Evolutionary conservation across 1,284 basidiomycete genomes (phyloP), one percentile per base, ranked within the genome.

Genomic region (Pseudozyma tsukubaensis): DNA sequence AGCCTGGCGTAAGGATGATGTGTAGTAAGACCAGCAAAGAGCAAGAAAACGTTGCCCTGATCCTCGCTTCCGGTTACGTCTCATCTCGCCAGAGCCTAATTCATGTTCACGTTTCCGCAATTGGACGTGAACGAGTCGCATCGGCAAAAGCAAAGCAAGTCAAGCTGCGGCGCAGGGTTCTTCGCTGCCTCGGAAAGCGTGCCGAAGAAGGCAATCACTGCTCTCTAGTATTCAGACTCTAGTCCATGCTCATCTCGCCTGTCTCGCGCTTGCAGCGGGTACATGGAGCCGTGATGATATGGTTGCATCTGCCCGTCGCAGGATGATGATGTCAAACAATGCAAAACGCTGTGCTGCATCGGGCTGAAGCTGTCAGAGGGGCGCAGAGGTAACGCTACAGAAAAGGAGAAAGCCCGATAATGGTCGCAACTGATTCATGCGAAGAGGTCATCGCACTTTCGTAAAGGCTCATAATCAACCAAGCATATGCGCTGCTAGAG

Each of bases 371-470:
- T 29, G 42, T 16, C 29, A 35, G 16, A 29, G n/a, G 32, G 48
- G 48, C 34, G 48, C 13, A 29, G 24, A 29, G 24, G 24, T 29
- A 29, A 29, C 24, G 24, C 24, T 29, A 3, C 3, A 29, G 6
- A 6, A 29, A 29, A 29, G 6, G 24, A 29, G 3, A 29, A 29
- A 29, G 24, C 24, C 24, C 24, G 24, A 29, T 29, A 36, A 8
- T 52, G 21, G 16, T 49, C 16, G 34, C 16, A 49, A 13, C 34
- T 42, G 24, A 29, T 53, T 53, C 51, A 53, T 53, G 51, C 51
- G 52, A n/a, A 29, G 29, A 54, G 52, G 52, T 54, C 52, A 54
- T 45, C n/a, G 32, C 29, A 34, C 52, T 29, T 54, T 24, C n/a
- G n/a, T n/a, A n/a, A n/a, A n/a, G n/a, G n/a, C n/a, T n/a, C n/a